Evolutionary conservation across 2,329 filamentous ascomycete genomes (phyloP).

Genomic region (Conoideocrella luteorostrata): DNA sequence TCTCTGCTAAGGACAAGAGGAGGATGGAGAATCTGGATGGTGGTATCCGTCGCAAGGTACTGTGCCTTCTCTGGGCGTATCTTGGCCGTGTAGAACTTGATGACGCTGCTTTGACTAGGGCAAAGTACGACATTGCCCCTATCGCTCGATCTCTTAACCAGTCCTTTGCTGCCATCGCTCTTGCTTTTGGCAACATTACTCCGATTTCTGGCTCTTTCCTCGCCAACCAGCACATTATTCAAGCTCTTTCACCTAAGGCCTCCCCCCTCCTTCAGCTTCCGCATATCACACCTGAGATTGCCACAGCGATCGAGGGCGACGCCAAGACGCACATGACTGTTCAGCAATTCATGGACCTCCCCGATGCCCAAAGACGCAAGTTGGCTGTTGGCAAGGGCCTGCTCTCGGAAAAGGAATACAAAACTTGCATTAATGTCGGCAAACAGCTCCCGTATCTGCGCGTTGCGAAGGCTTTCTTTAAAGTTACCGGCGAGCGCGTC

Average conservation of each 20-base stretch:
- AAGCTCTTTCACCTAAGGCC: constrained; percentile 75
- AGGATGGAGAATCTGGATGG: constrained; percentile 76
- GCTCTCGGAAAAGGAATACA: constrained; percentile 70
- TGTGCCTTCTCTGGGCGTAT: constrained; percentile 92
- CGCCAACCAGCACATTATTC: constrained; percentile 79
- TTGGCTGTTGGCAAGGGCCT: constrained; percentile 65
- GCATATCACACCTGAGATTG: constrained; percentile 65
- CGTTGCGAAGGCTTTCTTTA: constrained; percentile 94
- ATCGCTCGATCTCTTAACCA: constrained; percentile 80
- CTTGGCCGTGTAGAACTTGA: constrained; percentile 81
- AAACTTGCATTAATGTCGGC: constrained; percentile 67
- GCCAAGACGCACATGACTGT: constrained; percentile 70
- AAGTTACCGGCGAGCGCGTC: constrained; percentile 88
- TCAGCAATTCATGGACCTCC: constrained; percentile 81
- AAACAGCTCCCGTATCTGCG: constrained; percentile 77
- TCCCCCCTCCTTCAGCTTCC: constrained; percentile 91
- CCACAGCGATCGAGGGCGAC: constrained; percentile 64
- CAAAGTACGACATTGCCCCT: constrained; percentile 85
- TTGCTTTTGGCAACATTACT: constrained; percentile 77
- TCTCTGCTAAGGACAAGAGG: constrained; percentile 68
- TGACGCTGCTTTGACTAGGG: constrained; percentile 67
- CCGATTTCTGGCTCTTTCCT: constrained; percentile 79
- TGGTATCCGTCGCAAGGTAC: constrained; percentile 72
- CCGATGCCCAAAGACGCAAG: constrained; percentile 65
- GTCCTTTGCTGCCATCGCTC: constrained; percentile 77